Base-by-base conservation (phyloP, 1,139 yeast genomes). In the Saccharomyces hybrid region DNA sequence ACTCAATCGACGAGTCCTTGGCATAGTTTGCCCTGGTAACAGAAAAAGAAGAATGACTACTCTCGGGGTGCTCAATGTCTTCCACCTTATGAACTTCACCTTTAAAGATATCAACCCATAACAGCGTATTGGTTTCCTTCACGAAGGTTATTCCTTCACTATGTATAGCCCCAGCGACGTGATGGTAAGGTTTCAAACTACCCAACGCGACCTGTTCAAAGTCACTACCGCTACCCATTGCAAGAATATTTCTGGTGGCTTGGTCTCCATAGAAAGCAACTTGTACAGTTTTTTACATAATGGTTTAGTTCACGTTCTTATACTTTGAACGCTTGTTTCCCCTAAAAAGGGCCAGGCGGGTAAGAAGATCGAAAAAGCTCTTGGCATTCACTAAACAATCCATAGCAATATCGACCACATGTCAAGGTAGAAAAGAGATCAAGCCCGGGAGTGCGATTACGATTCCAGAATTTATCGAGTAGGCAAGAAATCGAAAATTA, bases 101-200 rank as follows among this genome's bases (percentile, higher is more conserved):
- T 26, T 70, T 72, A 53, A 78, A 78, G 60, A 86, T 84, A 64
- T 86, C 93, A 2, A 85, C 82, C 90, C 93, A 86, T 47, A 83
- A 68, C 21, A 86, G 69, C 0, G 85, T 72, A 62, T 82, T 75
- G 62, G 81, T 82, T 50, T 78, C 71, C 2, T 76, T 75, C 61
- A 84, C 81, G 67, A 83, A 85, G 1, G 87, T 80, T 60, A 84
- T 71, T 3, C 93, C 91, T 67, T 86, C 95, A 5, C 83, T 73
- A 9, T 86, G 71, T 52, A 85, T 65, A 9, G 83, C 82, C 48
- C 84, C 77, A 53, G 61, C 59, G 8, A 56, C 57, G 31, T 53
- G 58, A 46, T 53, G 57, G 32, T 54, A 59, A 8, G 63, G 60
- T 19, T 55, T 54, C 26, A 59, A 34, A 19, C 54, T 42, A 2